These are phyloP conservation scores for Stemphylium vesicarium DNA, from an alignment of 2,329 filamentous ascomycete genomes.

Conservation along the genomic window DNA sequence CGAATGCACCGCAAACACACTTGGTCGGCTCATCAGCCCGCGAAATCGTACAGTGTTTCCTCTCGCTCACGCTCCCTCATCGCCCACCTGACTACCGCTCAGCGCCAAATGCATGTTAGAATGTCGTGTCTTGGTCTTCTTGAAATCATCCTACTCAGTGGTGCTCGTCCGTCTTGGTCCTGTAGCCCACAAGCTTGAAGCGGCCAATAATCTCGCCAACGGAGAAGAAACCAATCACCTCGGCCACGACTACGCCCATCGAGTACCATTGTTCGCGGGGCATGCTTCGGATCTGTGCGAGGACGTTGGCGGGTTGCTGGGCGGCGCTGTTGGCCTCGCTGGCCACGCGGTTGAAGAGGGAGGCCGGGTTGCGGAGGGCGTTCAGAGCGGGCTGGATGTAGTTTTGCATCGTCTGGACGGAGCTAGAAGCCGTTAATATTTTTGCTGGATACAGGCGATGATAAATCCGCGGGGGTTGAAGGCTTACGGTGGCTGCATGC, in stretches of 20 bases:
- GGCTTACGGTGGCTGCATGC: slow-evolving; percentile 93
- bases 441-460: background rate
- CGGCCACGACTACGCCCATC: slow-evolving; percentile 79
- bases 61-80: background rate
- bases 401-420: slow-evolving; percentile 79
- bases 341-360: slow-evolving; percentile 60
- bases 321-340: slow-evolving; percentile 48
- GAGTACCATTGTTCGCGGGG: slow-evolving; percentile 73
- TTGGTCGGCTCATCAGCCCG: slow-evolving; percentile 20
- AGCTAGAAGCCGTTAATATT: slow-evolving; percentile 59
- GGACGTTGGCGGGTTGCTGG: slow-evolving; percentile 61
- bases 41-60: slow-evolving; percentile 29
- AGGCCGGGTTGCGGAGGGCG: slow-evolving; percentile 70
- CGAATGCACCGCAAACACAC: slow-evolving; percentile 28
- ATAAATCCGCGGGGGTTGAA: background rate
- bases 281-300: slow-evolving; percentile 70
- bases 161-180: slow-evolving; percentile 44
- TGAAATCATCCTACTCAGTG: slow-evolving; percentile 32
- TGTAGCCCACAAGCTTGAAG: slow-evolving; percentile 93
- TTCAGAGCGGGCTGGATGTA: slow-evolving; percentile 81
- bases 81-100: slow-evolving; percentile 1
- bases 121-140: slow-evolving; percentile 13
- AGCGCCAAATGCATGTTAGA: slow-evolving; percentile 10
- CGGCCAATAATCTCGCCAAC: slow-evolving; percentile 96
- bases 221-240: slow-evolving; percentile 96